Percentiles rank a stretch among this genome's conserved stretches.
Conservation (phyloP, 2,329 filamentous ascomycete species). For the Nakataea oryzae region DNA sequence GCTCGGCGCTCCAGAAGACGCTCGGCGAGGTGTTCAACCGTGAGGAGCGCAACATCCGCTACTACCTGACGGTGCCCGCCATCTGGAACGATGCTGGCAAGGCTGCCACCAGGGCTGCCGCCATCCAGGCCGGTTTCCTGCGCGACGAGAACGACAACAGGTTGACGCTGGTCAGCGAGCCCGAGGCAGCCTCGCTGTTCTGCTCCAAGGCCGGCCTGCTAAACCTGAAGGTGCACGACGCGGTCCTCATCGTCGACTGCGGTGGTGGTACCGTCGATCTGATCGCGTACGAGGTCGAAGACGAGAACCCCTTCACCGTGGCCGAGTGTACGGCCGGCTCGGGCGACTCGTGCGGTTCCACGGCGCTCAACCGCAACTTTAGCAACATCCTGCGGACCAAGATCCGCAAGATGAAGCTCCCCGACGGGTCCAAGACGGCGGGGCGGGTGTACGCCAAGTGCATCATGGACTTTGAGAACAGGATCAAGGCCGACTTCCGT, state of each 20-base stretch:
- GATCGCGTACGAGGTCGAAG: slow-evolving; percentile 97
- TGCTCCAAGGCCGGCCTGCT: slow-evolving; percentile 94
- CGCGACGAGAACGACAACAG: slow-evolving; percentile 97
- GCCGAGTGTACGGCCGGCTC: slow-evolving; percentile 96
- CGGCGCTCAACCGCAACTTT: slow-evolving; percentile 93
- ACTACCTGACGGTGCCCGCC: slow-evolving; percentile 96
- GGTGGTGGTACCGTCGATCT: slow-evolving; percentile 97
- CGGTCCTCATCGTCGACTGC: slow-evolving; percentile 96
- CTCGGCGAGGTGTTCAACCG: slow-evolving; percentile 95
- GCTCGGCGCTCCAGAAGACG: slow-evolving; percentile 89
- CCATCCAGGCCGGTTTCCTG: slow-evolving; percentile 93
- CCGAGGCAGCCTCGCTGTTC: slow-evolving; percentile 93
- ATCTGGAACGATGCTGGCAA: slow-evolving; percentile 99
- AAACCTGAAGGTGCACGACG: slow-evolving; percentile 96
- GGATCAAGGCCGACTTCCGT: slow-evolving; percentile 98
- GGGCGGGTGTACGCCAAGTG: slow-evolving; percentile 97
- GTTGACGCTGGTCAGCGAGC: slow-evolving; percentile 87
- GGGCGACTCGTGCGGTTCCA: slow-evolving; percentile 96
- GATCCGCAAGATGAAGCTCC: slow-evolving; percentile 98
- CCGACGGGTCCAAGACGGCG: slow-evolving; percentile 93
- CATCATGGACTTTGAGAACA: slow-evolving; percentile 99
- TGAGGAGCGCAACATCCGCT: slow-evolving; percentile 95
- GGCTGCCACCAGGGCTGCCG: slow-evolving; percentile 87
- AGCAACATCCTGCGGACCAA: slow-evolving; percentile 96
- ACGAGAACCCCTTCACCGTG: slow-evolving; percentile 93